Evolutionary conservation across 495 filamentous ascomycete genomes (phyloP), one percentile per base, ranked within the genome.

Genomic region (Penicillium canescens): DNA sequence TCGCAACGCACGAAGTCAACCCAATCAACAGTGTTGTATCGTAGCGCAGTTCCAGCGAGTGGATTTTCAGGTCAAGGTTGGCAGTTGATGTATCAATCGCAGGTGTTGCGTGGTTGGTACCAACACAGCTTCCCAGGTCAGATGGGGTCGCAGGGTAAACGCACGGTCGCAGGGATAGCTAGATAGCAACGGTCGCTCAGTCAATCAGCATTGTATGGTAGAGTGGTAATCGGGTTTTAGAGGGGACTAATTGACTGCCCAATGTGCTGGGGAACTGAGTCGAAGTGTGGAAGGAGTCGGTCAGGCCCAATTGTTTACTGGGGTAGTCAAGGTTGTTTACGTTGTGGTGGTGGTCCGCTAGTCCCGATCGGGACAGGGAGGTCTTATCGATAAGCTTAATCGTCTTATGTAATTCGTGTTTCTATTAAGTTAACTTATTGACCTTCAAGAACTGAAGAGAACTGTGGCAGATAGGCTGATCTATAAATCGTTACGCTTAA

Each of bases 311-410:
- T 57, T 31, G 28, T 31, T 31, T 41, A 42, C 50, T 55, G 41
- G 62, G 61, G 59, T 68, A 62, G 69, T 48, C 8, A 7, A 31
- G 59, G 64, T 64, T 74, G 73, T 75, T 76, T 76, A 74, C 70
- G 59, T 70, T 31, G 28, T 31, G 28, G 28, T 31, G 28, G 28
- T 31, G 28, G 28, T 31, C 28, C 28, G 66, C 54, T 63, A 49
- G n/a, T 7, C 69, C 61, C 35, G 20, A 68, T 72, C 40, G 38
- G 71, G 73, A 48, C 51, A 52, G 42, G 26, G 9, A 26, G 16
- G 26, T 8, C 61, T 72, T 76, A 76, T 76, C 73, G 73, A 76
- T 76, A 76, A 76, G 73, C 71, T 76, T 74, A 74, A 67, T 68
- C 44, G 41, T 34, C 34, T 63, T 59, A 58, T 54, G 50, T 61